Evolutionary conservation across 78 protist species (phyloP).

Genomic region (Anaeramoeba ignava): DNA sequence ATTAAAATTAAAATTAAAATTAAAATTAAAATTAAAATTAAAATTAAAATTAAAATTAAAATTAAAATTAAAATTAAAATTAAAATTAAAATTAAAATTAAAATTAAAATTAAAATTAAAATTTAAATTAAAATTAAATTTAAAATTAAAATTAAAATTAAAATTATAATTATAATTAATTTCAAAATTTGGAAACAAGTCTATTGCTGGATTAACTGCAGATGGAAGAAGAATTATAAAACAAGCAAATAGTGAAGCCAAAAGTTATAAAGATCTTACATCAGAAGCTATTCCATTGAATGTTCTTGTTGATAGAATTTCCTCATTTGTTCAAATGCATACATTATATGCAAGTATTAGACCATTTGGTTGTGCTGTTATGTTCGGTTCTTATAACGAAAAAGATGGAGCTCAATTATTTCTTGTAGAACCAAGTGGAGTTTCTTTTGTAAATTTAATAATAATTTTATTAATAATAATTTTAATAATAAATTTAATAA

Average conservation of each 20-base stretch:
- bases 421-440: constrained; percentile 87
- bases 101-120: background rate
- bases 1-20: background rate
- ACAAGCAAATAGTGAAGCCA: constrained; percentile 70
- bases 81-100: background rate
- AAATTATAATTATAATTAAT: background rate
- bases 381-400: constrained; percentile 52
- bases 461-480: too few relatives aligned
- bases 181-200: constrained; percentile 12
- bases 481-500: background rate
- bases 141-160: background rate
- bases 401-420: constrained; percentile 71
- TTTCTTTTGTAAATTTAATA: constrained; percentile 20
- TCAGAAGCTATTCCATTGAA: constrained; percentile 55
- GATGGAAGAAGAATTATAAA: constrained; percentile 75
- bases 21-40: background rate
- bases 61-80: background rate
- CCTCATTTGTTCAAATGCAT: constrained; percentile 48
- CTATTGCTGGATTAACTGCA: constrained; percentile 71
- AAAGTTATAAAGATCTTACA: constrained; percentile 38
- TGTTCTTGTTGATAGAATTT: constrained; percentile 13
- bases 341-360: constrained; percentile 74
- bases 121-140: background rate
- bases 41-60: background rate
- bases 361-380: constrained; percentile 85